Evolutionary conservation across 805 yeast species (phyloP).

Genomic region (Suhomyces prunicola): DNA sequence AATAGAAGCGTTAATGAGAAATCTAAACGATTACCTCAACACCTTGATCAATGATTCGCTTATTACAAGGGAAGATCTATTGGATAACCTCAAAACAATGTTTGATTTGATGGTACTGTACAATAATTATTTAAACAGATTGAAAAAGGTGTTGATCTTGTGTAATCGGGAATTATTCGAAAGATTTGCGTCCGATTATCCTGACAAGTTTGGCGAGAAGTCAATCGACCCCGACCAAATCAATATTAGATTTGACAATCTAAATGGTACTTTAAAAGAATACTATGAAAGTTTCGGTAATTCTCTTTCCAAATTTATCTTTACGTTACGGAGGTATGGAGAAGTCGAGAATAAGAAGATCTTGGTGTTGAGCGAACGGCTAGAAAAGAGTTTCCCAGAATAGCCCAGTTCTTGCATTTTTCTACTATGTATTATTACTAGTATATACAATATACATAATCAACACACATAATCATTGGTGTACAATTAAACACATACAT

Average conservation of each 20-base stretch:
- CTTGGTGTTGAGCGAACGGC: slow-evolving; percentile 39
- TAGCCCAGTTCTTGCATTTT: not conserved
- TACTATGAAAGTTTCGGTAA: slow-evolving; percentile 45
- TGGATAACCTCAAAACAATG: slow-evolving; percentile 44
- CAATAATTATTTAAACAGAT: slow-evolving; percentile 47
- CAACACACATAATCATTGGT: not conserved
- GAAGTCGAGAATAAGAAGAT: slow-evolving; percentile 49
- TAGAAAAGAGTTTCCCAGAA: slow-evolving; percentile 37
- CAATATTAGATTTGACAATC: slow-evolving; percentile 35
- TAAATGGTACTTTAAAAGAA: slow-evolving; percentile 39
- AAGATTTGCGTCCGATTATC: slow-evolving; percentile 30
- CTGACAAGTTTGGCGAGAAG: slow-evolving; percentile 37
- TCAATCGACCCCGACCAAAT: slow-evolving; percentile 40
- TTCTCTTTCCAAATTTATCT: slow-evolving; percentile 44
- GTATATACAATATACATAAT: not conserved
- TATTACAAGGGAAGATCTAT: slow-evolving; percentile 55
- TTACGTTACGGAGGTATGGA: slow-evolving; percentile 45
- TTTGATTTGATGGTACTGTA: slow-evolving; percentile 47
- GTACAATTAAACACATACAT: not conserved
- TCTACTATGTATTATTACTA: slow-evolving; percentile 1
- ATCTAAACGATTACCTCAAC: slow-evolving; percentile 57
- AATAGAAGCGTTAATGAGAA: slow-evolving; percentile 37
- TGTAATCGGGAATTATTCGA: slow-evolving; percentile 47
- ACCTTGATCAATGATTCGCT: slow-evolving; percentile 64
- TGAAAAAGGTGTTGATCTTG: slow-evolving; percentile 52